Evolutionary conservation across 2,329 filamentous ascomycete genomes (phyloP).

Genomic region (Ascochyta lentis): DNA sequence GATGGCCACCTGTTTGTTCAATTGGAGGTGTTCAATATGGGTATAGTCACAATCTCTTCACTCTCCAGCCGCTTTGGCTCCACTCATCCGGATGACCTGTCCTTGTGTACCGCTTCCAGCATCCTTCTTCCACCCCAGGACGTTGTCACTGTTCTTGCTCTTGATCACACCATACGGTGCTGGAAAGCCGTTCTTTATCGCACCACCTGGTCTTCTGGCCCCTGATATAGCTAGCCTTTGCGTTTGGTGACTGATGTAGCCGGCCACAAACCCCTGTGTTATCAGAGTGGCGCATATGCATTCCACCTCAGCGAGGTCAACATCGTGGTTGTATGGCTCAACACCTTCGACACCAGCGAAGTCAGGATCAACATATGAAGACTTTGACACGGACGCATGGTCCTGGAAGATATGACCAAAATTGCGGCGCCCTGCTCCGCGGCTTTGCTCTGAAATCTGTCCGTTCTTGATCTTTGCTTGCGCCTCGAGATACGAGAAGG

Average conservation of each 20-base stretch:
- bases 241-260: conserved; percentile 80
- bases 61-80: conserved; percentile 56
- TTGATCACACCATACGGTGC: conserved; percentile 72
- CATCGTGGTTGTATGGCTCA: conserved; percentile 43
- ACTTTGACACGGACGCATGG: conserved; percentile 53
- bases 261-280: conserved; percentile 79
- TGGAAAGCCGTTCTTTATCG: conserved; percentile 77
- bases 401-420: conserved; percentile 56
- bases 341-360: conserved; percentile 49
- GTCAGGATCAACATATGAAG: conserved; percentile 54
- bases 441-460: conserved; percentile 38
- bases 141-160: conserved; percentile 65
- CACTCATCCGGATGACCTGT: conserved; percentile 64
- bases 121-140: conserved; percentile 76
- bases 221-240: conserved; percentile 83
- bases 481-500: conserved; percentile 70
- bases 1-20: not conserved
- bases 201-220: conserved; percentile 61
- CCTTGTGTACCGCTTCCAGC: conserved; percentile 46
- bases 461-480: conserved; percentile 45
- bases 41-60: conserved; percentile 22
- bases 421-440: conserved; percentile 47
- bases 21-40: not conserved
- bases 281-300: conserved; percentile 77
- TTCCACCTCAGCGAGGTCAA: conserved; percentile 73